Base-by-base conservation (phyloP, 805 yeast species). In the Wickerhamomyces pijperi region DNA sequence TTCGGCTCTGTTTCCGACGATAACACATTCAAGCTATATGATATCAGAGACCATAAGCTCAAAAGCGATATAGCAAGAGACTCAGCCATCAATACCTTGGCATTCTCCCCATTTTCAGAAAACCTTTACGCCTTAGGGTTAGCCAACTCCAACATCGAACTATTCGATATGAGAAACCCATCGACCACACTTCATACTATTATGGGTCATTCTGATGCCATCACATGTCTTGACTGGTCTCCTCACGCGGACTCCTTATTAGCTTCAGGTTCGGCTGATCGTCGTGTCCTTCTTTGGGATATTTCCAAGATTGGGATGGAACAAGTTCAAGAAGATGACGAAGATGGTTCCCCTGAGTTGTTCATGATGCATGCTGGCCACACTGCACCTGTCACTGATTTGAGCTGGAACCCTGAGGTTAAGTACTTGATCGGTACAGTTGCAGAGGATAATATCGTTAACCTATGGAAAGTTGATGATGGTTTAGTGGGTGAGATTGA, bases 351-450 rank as follows among this genome's bases (percentile, higher is more conserved):
- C 20, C 90, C 95, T 4, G 96, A 86, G 56, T 60, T 86, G 28
- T 65, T 85, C 49, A 82, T 85, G 87, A 82, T 86, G 79, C 95
- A 86, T 55, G 94, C 94, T 31, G 95, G 95, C 17, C 95, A 86
- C 54, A 78, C 87, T 16, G 80, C 85, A 15, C 68, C 80, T 5
- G 78, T 83, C 15, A 76, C 78, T 34, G 94, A 83, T 55, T 65
- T 83, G 47, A 70, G 77, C 28, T 78, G 84, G 68, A 80, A 78
- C 52, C 76, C 78, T 5, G 53, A 55, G 32, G 68, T 76, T 42
- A 83, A 83, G n/a, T 83, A 90, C 88, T 70, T 83, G 31, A 51
- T 82, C 40, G 85, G 82, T 0, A 70, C 83, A 29, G 56, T 63
- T 6, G 67, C 68, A 37, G 71, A 66, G 45, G 67, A 67, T 29